These are phyloP conservation scores for Aspergillus jensenii DNA, from an alignment of 2,329 filamentous ascomycete species.

Conservation along the genomic window DNA sequence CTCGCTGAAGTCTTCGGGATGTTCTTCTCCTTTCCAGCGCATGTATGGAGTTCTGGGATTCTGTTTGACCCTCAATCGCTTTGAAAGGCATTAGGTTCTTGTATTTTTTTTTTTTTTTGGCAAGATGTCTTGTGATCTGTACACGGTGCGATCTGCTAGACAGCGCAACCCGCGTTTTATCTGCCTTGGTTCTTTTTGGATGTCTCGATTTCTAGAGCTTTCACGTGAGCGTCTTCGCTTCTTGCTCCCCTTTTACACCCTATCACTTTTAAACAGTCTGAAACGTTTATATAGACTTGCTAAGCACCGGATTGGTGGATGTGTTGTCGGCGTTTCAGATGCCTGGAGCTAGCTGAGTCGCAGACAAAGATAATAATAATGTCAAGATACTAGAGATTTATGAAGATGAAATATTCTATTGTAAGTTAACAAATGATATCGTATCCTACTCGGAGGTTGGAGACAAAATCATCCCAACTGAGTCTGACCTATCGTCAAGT, in stretches of 20 bases:
- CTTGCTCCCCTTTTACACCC: slow-evolving; percentile 2
- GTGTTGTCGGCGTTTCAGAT: slow-evolving; percentile 14
- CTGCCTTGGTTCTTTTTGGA: slow-evolving; percentile 16
- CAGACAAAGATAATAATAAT: slow-evolving; percentile 16
- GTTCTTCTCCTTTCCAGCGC: slow-evolving; percentile 14
- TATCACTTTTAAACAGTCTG: slow-evolving; percentile 9
- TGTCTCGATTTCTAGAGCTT: slow-evolving; percentile 16
- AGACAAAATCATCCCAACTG: not conserved
- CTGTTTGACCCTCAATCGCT: slow-evolving; percentile 24
- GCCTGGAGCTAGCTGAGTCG: slow-evolving; percentile 20
- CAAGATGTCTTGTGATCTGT: slow-evolving; percentile 21
- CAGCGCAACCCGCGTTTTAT: slow-evolving; percentile 16
- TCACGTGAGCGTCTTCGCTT: slow-evolving; percentile 9
- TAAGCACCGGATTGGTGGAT: slow-evolving; percentile 17
- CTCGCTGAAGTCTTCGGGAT: not conserved
- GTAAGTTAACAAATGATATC: too few relatives aligned
- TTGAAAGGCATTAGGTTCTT: slow-evolving; percentile 20
- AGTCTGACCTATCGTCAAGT: not conserved
- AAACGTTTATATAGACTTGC: slow-evolving; percentile 26
- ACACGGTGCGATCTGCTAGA: slow-evolving; percentile 18
- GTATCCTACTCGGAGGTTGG: not conserved
- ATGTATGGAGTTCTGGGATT: slow-evolving; percentile 27
- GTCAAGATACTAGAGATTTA: not conserved
- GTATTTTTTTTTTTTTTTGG: slow-evolving; percentile 18
- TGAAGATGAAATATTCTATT: too few relatives aligned